Evolutionary conservation across 2,329 filamentous ascomycete species (phyloP).

Genomic region (Fusarium armeniacum): DNA sequence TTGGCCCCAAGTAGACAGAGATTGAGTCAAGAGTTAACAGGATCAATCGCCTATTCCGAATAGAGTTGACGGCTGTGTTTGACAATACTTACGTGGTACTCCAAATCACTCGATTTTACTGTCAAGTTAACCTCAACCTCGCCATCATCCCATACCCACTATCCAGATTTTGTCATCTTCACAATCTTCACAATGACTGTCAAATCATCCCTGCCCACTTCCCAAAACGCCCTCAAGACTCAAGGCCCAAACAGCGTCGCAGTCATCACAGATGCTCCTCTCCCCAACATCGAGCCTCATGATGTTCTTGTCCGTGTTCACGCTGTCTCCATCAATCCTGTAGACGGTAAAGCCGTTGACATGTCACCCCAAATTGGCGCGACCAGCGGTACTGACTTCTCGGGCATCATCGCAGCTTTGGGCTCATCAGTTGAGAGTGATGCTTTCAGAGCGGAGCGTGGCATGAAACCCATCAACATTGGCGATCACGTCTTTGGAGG

Average conservation of each 20-base stretch:
- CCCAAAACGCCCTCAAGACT: slow-evolving; percentile 3
- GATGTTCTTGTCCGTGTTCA: background rate
- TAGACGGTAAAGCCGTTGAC: background rate
- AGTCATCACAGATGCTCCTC: background rate
- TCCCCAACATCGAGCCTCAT: slow-evolving; percentile 1
- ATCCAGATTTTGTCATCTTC: no score
- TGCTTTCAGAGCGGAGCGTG: background rate
- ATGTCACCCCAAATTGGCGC: slow-evolving; percentile 6
- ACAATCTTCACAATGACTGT: background rate
- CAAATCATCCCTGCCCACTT: background rate
- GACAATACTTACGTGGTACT: background rate
- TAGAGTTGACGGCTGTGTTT: background rate
- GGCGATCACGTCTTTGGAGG: slow-evolving; percentile 8
- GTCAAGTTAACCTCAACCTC: background rate
- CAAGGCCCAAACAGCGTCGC: slow-evolving; percentile 1
- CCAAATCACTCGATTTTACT: background rate
- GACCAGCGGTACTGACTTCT: slow-evolving; percentile 2
- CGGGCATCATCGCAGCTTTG: background rate
- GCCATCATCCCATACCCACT: background rate
- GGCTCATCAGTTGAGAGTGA: background rate
- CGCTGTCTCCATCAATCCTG: background rate
- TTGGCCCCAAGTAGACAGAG: background rate
- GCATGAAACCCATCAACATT: slow-evolving; percentile 1
- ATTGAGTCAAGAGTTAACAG: background rate
- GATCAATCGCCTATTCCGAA: background rate